phyloP scores from a whole-genome alignment of 441 rosid species.

The Erodium texanum region DNA sequence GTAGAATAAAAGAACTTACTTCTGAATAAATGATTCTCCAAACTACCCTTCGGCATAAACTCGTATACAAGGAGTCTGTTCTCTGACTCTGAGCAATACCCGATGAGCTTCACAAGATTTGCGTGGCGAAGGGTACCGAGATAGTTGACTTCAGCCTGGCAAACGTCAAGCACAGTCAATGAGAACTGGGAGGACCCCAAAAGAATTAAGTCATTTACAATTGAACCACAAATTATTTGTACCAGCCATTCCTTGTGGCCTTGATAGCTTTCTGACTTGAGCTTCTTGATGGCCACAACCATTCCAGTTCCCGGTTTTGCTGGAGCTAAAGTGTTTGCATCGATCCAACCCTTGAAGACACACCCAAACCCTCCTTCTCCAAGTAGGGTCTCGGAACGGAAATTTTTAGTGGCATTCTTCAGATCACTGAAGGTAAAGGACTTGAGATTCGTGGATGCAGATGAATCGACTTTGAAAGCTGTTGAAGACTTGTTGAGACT shows the following conservation, averaged over 20 bases:
- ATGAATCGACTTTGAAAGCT: conserved; percentile 22
- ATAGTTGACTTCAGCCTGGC: conserved; percentile 44
- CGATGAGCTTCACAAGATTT: conserved; percentile 59
- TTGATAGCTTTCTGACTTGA: conserved; percentile 36
- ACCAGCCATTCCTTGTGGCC: conserved; percentile 72
- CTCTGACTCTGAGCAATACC: conserved; percentile 39
- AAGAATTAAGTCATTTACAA: background rate
- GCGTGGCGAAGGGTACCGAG: conserved; percentile 47
- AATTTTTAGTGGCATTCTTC: conserved; percentile 45
- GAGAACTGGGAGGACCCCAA: background rate
- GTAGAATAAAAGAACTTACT: conserved; percentile 21
- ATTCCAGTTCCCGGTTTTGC: conserved; percentile 45
- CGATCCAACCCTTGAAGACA: conserved; percentile 56
- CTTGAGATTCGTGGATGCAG: conserved; percentile 31
- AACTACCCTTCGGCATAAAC: conserved; percentile 51
- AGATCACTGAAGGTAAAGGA: conserved; percentile 45
- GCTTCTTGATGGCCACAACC: conserved; percentile 54
- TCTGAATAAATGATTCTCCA: conserved; percentile 59
- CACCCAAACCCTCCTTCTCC: conserved; percentile 61
- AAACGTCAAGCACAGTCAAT: conserved; percentile 13
- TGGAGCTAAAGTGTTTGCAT: conserved; percentile 37
- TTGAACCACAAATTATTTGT: conserved; percentile 13
- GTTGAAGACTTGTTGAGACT: conserved; percentile 20
- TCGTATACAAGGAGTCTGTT: conserved; percentile 49
- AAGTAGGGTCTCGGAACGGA: conserved; percentile 38